These are phyloP conservation scores for Styphnolobium japonicum DNA, from an alignment of 306 rosid genomes.

Conservation along the genomic window DNA sequence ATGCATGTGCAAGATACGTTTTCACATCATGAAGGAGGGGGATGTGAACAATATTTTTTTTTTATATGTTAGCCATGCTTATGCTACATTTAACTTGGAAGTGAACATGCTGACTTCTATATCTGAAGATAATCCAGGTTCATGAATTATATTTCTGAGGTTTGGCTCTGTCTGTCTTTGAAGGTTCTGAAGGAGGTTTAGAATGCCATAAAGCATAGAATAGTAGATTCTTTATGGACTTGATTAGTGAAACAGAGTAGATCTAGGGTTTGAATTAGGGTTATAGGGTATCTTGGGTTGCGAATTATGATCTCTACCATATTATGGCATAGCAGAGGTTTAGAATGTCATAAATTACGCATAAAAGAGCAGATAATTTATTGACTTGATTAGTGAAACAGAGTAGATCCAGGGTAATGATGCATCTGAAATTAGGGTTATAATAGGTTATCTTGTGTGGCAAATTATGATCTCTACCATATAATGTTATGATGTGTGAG, in stretches of 20 bases:
- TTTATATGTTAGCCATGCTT: neutral
- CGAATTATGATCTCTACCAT: neutral
- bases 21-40: neutral
- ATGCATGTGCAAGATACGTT: neutral
- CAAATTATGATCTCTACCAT: neutral
- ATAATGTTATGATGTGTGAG: neutral
- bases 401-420: neutral
- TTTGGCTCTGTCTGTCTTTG: neutral
- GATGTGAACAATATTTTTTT: neutral
- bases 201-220: neutral
- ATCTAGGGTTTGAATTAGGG: neutral
- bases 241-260: neutral
- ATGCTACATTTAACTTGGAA: neutral
- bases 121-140: neutral
- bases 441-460: neutral
- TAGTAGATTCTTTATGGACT: neutral
- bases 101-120: neutral
- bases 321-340: neutral
- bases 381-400: neutral
- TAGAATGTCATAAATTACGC: neutral
- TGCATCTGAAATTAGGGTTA: conserved; percentile 6
- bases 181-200: conserved; percentile 10
- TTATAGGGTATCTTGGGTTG: neutral
- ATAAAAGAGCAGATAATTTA: neutral
- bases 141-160: neutral